phyloP scores from a whole-genome alignment of 805 yeast species.

The Kockiozyma suomiensis region DNA sequence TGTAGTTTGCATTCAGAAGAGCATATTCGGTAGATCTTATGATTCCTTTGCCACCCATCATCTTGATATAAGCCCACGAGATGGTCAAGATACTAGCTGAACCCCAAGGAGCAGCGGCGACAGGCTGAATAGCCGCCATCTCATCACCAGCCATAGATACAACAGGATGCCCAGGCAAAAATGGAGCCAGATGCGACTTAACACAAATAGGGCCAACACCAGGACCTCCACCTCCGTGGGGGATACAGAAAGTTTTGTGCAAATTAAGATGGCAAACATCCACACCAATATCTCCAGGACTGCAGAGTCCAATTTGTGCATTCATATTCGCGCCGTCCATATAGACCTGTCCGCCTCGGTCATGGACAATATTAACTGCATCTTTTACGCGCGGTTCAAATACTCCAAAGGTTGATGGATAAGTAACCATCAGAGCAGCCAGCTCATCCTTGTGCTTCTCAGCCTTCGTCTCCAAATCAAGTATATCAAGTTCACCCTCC shows the following conservation, averaged over 20 bases:
- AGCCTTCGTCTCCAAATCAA: conserved; percentile 74
- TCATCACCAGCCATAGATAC: conserved; percentile 53
- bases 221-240: conserved; percentile 99
- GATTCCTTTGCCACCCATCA: conserved; percentile 84
- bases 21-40: conserved; percentile 89
- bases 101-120: conserved; percentile 93
- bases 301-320: conserved; percentile 96
- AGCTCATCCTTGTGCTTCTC: conserved; percentile 65
- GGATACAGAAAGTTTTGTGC: conserved; percentile 96
- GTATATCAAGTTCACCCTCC: conserved; percentile 84
- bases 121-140: conserved; percentile 62
- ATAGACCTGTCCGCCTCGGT: conserved; percentile 91
- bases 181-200: conserved; percentile 72
- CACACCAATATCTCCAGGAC: conserved; percentile 97
- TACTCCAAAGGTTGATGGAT: conserved; percentile 95
- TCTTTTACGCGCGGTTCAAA: conserved; percentile 88
- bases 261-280: conserved; percentile 96
- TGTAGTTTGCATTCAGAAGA: conserved; percentile 92
- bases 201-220: conserved; percentile 99
- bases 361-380: conserved; percentile 85
- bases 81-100: conserved; percentile 92
- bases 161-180: conserved; percentile 77
- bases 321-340: conserved; percentile 99
- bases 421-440: conserved; percentile 95
- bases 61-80: conserved; percentile 90